Evolutionary conservation across 2,329 filamentous ascomycete species (phyloP).

Genomic region (Ceratocystis diversiconidia): DNA sequence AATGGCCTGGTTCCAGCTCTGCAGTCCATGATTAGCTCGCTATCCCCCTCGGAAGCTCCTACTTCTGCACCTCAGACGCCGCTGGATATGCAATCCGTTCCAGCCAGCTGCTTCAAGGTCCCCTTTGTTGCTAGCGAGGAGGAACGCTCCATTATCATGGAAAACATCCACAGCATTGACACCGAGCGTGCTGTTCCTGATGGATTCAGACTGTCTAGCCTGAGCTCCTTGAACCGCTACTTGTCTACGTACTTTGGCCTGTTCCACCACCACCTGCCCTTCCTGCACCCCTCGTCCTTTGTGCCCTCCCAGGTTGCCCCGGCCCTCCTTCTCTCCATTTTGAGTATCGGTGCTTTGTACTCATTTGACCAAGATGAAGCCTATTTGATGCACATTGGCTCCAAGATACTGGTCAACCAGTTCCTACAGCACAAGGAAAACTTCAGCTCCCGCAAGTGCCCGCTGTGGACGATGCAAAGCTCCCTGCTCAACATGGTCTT

Average conservation of each 20-base stretch:
- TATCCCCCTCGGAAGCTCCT: constrained; percentile 43
- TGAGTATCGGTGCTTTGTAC: constrained; percentile 92
- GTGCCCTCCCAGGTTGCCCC: constrained; percentile 65
- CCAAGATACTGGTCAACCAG: constrained; percentile 92
- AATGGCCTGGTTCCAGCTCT: constrained; percentile 51
- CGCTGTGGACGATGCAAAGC: constrained; percentile 95
- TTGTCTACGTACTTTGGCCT: constrained; percentile 91
- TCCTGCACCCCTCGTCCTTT: constrained; percentile 87
- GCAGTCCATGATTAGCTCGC: constrained; percentile 58
- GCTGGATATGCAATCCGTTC: constrained; percentile 20
- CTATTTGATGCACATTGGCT: constrained; percentile 93
- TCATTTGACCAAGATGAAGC: constrained; percentile 95
- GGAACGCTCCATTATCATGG: constrained; percentile 69
- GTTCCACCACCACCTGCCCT: constrained; percentile 93
- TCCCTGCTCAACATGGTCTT: constrained; percentile 97
- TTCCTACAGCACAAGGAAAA: constrained; percentile 97
- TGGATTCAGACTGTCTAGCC: constrained; percentile 73
- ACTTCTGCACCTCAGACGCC: constrained; percentile 27
- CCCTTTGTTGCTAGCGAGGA: constrained; percentile 76
- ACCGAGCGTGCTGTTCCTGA: constrained; percentile 71
- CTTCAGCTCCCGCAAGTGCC: constrained; percentile 94
- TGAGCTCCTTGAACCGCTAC: constrained; percentile 75
- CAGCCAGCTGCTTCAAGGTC: constrained; percentile 38
- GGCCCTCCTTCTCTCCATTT: constrained; percentile 70
- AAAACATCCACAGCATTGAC: constrained; percentile 72